Evolutionary conservation across 1,284 basidiomycete species (phyloP), one percentile per base, ranked within the genome.

Genomic region (Moniliophthora roreri): DNA sequence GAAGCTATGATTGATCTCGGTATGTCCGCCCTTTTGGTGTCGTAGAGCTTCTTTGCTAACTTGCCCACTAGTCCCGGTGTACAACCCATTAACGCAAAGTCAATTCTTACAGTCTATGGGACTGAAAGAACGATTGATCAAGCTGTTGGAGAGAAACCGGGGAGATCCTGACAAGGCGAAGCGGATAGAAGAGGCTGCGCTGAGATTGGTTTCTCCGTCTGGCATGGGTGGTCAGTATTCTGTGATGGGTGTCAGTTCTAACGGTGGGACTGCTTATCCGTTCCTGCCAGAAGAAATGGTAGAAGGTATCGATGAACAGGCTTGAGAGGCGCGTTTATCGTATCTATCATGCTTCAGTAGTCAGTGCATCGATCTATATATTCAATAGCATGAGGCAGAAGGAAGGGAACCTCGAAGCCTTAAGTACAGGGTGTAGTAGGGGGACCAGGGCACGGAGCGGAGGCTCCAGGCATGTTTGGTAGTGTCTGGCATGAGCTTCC

Each of bases 1-100:
- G 92, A 95, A 68, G 87, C 93, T 0, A 73, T 95, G 55, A 67
- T 69, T 0, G 82, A 81, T 51, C 69, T 81, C 3, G 86, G 89
- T 89, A 58, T 24, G 80, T 65, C 0, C 26, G 51, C 28, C n/a
- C 46, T 32, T 15, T 21, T 26, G 38, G 51, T 23, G 1, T 11
- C 18, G 7, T 5, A 5, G 41, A 42, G 18, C 18, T 26, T 16
- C 8, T 32, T 46, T 10, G 16, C 9, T 18, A n/a, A 46, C 11
- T 28, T 5, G 21, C 23, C 15, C 28, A 5, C 18, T 16, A 46
- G 44, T 46, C n/a, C 24, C 44, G 23, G 44, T 46, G 23, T 46
- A 28, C 44, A 46, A 46, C n/a, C 44, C 44, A 5, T n/a, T 46
- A 32, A 10, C 44, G 4, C 44, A 46, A 32, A 32, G 44, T 10